phyloP scores from a whole-genome alignment of 73 alveolate genomes.

The Paramecium primaurelia region DNA sequence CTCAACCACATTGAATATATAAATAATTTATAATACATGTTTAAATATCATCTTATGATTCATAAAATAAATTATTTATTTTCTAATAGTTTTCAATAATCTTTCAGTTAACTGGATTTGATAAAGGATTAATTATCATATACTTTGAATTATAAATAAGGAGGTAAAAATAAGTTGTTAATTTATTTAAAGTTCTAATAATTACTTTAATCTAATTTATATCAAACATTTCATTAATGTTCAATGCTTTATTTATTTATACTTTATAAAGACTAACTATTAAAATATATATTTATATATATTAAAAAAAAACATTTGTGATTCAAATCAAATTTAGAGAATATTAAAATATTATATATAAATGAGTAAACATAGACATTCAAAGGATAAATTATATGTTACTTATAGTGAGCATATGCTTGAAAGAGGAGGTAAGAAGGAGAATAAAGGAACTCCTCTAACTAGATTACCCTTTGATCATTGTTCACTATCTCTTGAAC shows the following conservation, averaged over 20 bases:
- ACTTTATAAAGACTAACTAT: no score
- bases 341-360: neutral
- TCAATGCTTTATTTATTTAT: no score
- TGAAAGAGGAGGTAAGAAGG: conserved; percentile 86
- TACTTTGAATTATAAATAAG: no score
- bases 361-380: conserved; percentile 86
- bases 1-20: conserved; percentile 6
- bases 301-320: no score
- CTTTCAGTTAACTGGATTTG: no score
- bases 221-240: no score
- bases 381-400: conserved; percentile 82
- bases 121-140: no score
- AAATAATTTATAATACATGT: neutral
- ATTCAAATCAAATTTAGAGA: neutral
- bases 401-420: conserved; percentile 72
- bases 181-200: no score
- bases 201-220: no score
- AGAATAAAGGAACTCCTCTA: conserved; percentile 57
- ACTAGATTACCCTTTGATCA: conserved; percentile 84
- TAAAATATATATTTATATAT: no score
- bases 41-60: neutral
- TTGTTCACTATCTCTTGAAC: conserved; percentile 78
- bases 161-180: no score
- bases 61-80: neutral
- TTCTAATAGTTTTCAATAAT: no score